Percentiles rank a stretch among this genome's conserved stretches.
These are phyloP conservation scores for Mayamaea pseudoterrestris DNA, from an alignment of 108 stramenopile species.

Conservation along the genomic window DNA sequence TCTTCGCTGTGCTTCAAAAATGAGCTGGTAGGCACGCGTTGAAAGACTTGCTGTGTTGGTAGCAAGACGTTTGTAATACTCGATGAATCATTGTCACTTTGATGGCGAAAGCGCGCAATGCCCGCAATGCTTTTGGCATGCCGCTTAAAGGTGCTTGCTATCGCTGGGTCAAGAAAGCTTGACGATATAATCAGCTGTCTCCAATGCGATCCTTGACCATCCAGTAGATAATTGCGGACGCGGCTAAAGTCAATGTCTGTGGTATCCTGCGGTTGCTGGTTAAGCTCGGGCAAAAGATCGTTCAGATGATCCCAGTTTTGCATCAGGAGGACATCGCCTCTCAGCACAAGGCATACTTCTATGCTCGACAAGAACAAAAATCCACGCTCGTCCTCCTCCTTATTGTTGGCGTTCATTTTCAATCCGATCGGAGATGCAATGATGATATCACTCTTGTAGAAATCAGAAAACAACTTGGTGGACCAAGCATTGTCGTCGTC, in stretches of 20 bases:
- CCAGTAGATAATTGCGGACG: slow-evolving; percentile 80
- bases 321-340: slow-evolving; percentile 85
- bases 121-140: slow-evolving; percentile 60
- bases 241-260: slow-evolving; percentile 88
- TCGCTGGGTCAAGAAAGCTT: slow-evolving; percentile 53
- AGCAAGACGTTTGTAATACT: slow-evolving; percentile 58
- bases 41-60: slow-evolving; percentile 84
- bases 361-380: slow-evolving; percentile 91
- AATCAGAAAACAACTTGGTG: slow-evolving; percentile 79
- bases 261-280: slow-evolving; percentile 67
- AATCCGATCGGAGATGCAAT: slow-evolving; percentile 86
- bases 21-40: slow-evolving; percentile 51
- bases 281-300: slow-evolving; percentile 47
- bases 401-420: slow-evolving; percentile 51
- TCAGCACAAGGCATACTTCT: slow-evolving; percentile 68
- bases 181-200: slow-evolving; percentile 76
- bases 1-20: slow-evolving; percentile 53
- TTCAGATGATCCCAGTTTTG: slow-evolving; percentile 96
- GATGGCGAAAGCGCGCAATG: slow-evolving; percentile 40
- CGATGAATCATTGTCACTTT: slow-evolving; percentile 36
- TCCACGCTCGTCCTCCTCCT: slow-evolving; percentile 31
- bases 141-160: slow-evolving; percentile 65
- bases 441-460: slow-evolving; percentile 92
- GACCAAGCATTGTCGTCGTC: background rate
- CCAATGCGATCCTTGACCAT: slow-evolving; percentile 65